Evolutionary conservation across 1,284 basidiomycete genomes (phyloP), one percentile per base, ranked within the genome.

Genomic region (Nidula niveotomentosa): DNA sequence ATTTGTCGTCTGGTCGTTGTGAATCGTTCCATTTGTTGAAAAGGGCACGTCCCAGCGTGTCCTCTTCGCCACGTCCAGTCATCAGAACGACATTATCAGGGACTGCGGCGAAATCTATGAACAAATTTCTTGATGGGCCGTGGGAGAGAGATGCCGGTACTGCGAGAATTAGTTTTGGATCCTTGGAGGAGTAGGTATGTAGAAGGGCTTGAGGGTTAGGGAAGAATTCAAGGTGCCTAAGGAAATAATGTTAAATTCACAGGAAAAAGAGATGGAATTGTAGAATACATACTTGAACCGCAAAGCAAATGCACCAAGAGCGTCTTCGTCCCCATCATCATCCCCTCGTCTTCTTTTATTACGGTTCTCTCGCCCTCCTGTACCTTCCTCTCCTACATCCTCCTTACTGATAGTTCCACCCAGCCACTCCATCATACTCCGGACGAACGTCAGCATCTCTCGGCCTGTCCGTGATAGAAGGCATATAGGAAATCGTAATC

Each of bases 401-500:
- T 93, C 90, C 65, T 93, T 93, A 62, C 88, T 93, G 58, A 97
- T 89, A 1, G 93, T 93, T 7, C 94, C 94, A 12, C 96, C 94
- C 64, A 98, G 88, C 96, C 96, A 99, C 70, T 98, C 97, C 85
- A 98, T 96, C 88, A 99, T 91, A 77, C 93, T 96, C 54, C 95
- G 79, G 13, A 97, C 93, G 64, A 96, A 95, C 1, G 93, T 91
- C 39, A 98, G 76, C 86, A 98, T 96, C 71, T 99, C 96, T 59
- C 90, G 86, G 1, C 91, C 95, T 1, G 94, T 96, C 36, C 88
- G 82, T 56, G 92, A 93, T 46, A 99, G 83, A 15, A 99, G 82
- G 68, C 96, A 99, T 35, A 99, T 90, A 0, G 96, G 96, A 65
- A 81, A 88, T 64, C 82, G 83, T 30, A 92, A 82, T 50, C 86